Percentiles rank a stretch among this genome's conserved stretches.
phyloP scores from a whole-genome alignment of 2,329 filamentous ascomycete genomes.

The Colletotrichum kahawae region DNA sequence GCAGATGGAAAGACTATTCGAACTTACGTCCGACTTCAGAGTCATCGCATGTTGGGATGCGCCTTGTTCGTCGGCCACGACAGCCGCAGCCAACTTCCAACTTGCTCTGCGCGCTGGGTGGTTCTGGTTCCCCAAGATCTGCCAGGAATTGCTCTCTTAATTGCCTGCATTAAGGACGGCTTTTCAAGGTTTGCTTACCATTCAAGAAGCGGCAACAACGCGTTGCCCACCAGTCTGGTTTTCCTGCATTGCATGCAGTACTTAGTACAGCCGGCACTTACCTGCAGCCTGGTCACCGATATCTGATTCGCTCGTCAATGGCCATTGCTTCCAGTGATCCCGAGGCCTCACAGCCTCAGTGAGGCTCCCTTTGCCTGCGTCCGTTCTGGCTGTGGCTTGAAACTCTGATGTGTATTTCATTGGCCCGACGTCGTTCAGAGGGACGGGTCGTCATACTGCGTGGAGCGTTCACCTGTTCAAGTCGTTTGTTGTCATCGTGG shows the following conservation, averaged over 20 bases:
- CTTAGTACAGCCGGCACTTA: background rate
- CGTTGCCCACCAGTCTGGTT: background rate
- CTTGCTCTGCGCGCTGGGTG: background rate
- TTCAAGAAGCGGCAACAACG: background rate
- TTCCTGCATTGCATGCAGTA: background rate
- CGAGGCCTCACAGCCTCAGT: background rate
- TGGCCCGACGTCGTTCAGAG: background rate
- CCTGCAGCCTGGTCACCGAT: background rate
- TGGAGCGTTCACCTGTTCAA: too few relatives aligned
- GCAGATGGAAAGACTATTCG: background rate
- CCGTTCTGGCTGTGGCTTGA: background rate
- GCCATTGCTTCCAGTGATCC: background rate
- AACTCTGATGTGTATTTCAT: fast-evolving
- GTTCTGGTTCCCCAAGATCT: background rate
- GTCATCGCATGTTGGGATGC: background rate
- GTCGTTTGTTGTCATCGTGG: too few relatives aligned
- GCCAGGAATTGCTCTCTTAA: background rate
- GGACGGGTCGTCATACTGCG: too few relatives aligned
- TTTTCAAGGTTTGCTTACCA: slow-evolving; percentile 7
- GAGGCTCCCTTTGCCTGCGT: background rate
- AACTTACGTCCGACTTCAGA: background rate
- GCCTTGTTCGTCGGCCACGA: slow-evolving; percentile 2
- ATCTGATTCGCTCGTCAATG: background rate
- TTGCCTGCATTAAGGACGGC: background rate
- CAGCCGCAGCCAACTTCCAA: background rate